Percentiles rank a stretch among this genome's conserved stretches.
Evolutionary conservation across 2,329 filamentous ascomycete species (phyloP).

Genomic region (Fusarium redolens): DNA sequence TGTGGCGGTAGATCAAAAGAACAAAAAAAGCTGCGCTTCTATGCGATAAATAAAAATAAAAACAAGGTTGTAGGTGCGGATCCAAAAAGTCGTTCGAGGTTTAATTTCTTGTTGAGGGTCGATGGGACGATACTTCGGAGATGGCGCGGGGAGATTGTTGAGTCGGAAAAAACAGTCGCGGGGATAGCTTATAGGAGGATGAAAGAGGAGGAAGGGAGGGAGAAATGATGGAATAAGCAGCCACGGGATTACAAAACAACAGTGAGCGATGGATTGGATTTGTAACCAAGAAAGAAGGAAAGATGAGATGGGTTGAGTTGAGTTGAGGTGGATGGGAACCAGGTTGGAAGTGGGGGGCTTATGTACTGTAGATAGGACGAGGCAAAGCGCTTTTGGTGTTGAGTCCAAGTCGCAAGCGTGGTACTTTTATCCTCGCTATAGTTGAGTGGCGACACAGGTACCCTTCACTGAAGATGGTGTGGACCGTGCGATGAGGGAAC

Average conservation of each 20-base stretch:
- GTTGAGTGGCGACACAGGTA: neutral
- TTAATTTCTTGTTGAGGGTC: slow-evolving; percentile 34
- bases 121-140: slow-evolving; percentile 23
- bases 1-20: neutral
- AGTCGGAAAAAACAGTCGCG: slow-evolving; percentile 2
- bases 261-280: slow-evolving; percentile 18
- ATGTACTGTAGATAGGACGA: slow-evolving; percentile 19
- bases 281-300: slow-evolving; percentile 6
- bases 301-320: neutral
- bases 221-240: neutral
- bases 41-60: neutral
- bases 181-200: neutral
- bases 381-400: slow-evolving; percentile 34
- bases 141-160: slow-evolving; percentile 37
- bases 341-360: slow-evolving; percentile 36
- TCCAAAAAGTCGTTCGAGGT: slow-evolving; percentile 15
- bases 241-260: slow-evolving; percentile 15
- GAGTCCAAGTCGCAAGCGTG: slow-evolving; percentile 16
- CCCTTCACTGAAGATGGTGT: slow-evolving; percentile 7
- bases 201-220: neutral
- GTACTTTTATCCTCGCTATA: slow-evolving; percentile 6
- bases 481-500: slow-evolving; percentile 34
- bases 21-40: neutral
- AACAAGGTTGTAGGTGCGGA: neutral
- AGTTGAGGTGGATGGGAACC: slow-evolving; percentile 16